Percentiles rank a stretch among this genome's conserved stretches.
Evolutionary conservation across 805 yeast species (phyloP).

Genomic region (Candida tibetensis): DNA sequence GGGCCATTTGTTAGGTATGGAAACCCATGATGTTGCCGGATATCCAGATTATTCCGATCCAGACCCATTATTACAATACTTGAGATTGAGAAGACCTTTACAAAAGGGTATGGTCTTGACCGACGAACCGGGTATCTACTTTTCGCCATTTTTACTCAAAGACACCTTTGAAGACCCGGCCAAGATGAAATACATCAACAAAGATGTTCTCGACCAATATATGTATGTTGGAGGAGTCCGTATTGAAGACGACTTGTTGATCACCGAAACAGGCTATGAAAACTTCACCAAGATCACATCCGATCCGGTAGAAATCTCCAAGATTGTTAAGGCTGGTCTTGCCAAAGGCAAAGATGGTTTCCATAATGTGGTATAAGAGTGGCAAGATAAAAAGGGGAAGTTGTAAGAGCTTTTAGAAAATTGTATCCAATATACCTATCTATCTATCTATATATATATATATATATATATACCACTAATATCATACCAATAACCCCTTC

Average conservation of each 20-base stretch:
- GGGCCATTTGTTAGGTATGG: conserved; percentile 92
- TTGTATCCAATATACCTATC: no score
- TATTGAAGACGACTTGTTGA: conserved; percentile 88
- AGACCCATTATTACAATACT: conserved; percentile 69
- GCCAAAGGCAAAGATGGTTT: conserved; percentile 59
- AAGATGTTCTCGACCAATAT: conserved; percentile 67
- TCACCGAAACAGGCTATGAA: conserved; percentile 74
- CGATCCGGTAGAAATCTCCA: conserved; percentile 78
- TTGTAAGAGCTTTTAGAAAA: no score
- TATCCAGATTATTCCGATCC: conserved; percentile 80
- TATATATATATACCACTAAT: no score
- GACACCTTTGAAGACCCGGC: conserved; percentile 50
- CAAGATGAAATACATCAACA: conserved; percentile 58
- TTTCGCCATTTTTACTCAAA: conserved; percentile 76
- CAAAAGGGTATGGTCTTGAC: conserved; percentile 82
- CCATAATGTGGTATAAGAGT: conserved; percentile 50
- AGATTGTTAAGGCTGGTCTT: conserved; percentile 70
- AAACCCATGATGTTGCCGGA: conserved; percentile 96
- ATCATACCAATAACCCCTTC: no score
- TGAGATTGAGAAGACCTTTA: conserved; percentile 76
- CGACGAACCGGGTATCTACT: conserved; percentile 93
- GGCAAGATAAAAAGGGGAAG: no score
- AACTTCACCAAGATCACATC: conserved; percentile 80
- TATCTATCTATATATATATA: no score
- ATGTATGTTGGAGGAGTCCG: conserved; percentile 95